Evolutionary conservation across 2,329 filamentous ascomycete species (phyloP).

Genomic region (Cryphonectria nitschkei): DNA sequence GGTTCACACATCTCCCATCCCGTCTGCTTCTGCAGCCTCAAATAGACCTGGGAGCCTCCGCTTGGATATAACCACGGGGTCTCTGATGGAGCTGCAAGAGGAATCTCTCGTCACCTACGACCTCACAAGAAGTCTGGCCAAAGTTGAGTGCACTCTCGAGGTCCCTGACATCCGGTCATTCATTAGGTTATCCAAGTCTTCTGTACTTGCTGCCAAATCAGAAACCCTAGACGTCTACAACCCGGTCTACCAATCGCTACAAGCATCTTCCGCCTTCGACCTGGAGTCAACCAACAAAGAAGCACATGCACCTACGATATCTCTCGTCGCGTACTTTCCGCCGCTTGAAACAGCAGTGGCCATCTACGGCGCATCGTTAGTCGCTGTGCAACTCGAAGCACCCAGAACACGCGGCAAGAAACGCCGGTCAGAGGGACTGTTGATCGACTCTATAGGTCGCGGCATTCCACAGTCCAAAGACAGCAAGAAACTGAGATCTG

Average conservation of each 20-base stretch:
- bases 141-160: constrained; percentile 57
- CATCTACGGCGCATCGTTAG: constrained; percentile 63
- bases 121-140: constrained; percentile 64
- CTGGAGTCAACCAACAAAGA: constrained; percentile 40
- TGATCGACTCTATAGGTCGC: constrained; percentile 76
- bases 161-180: constrained; percentile 63
- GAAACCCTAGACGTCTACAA: constrained; percentile 67
- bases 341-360: constrained; percentile 70
- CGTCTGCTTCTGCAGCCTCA: constrained; percentile 27
- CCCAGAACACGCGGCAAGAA: constrained; percentile 60
- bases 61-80: constrained; percentile 66
- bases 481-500: constrained; percentile 36
- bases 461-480: constrained; percentile 53
- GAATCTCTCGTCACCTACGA: constrained; percentile 65
- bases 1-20: constrained; percentile 41
- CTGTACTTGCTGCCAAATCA: constrained; percentile 64
- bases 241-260: constrained; percentile 67
- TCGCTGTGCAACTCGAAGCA: constrained; percentile 71
- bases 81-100: constrained; percentile 61
- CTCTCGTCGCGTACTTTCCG: constrained; percentile 64
- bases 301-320: constrained; percentile 39
- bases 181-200: constrained; percentile 67
- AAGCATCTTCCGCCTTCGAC: constrained; percentile 52
- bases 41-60: constrained; percentile 43
- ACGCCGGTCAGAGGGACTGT: constrained; percentile 61